phyloP scores from a whole-genome alignment of 169 alveolate species.

The Plasmodium coatneyi region DNA sequence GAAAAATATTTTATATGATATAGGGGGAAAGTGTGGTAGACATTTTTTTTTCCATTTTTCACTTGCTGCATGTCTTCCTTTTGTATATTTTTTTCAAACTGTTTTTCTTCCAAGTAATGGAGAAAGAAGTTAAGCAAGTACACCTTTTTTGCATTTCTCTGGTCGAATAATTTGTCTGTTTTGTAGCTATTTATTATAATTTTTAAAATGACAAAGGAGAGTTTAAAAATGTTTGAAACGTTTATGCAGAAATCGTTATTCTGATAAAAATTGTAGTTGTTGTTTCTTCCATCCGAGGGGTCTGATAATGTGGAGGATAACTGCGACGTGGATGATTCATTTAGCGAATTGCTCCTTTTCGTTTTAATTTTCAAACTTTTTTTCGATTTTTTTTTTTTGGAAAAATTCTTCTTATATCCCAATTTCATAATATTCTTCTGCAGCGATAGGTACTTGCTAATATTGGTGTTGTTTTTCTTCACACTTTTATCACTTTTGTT shows the following conservation, averaged over 20 bases:
- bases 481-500: constrained; percentile 3
- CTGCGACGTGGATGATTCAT: constrained; percentile 35
- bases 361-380: constrained; percentile 38
- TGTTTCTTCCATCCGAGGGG: constrained; percentile 14
- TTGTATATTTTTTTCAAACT: constrained; percentile 39
- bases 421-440: constrained; percentile 73
- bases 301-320: constrained; percentile 35
- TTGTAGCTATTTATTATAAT: constrained; percentile 32
- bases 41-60: constrained; percentile 11
- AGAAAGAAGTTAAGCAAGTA: constrained; percentile 23
- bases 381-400: constrained; percentile 64
- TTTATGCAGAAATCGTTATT: constrained; percentile 63
- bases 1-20: constrained; percentile 53
- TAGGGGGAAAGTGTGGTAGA: constrained; percentile 46
- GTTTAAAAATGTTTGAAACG: constrained; percentile 45
- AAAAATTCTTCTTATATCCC: constrained; percentile 53
- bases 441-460: constrained; percentile 55
- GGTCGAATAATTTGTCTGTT: neutral
- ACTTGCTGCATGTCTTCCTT: constrained; percentile 16
- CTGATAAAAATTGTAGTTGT: neutral
- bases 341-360: constrained; percentile 19
- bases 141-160: neutral
- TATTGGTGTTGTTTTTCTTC: constrained; percentile 29
- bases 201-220: constrained; percentile 62
- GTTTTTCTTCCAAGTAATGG: constrained; percentile 70